These are phyloP conservation scores for Blepharisma undulans DNA, from an alignment of 169 alveolate genomes.

Conservation along the genomic window DNA sequence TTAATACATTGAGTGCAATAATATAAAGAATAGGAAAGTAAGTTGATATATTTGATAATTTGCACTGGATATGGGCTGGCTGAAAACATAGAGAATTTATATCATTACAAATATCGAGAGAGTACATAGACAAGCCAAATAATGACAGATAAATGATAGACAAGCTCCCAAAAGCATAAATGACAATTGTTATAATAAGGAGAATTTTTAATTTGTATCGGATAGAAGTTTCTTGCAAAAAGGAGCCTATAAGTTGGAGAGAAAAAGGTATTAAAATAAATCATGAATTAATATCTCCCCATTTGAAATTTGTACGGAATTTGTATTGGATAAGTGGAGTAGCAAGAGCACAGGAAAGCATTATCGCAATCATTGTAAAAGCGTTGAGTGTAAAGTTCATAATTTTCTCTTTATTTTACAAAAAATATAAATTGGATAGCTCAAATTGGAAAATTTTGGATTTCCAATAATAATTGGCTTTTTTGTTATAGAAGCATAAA, in stretches of 20 bases:
- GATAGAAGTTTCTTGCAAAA: background rate
- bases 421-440: background rate
- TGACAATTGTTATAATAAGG: background rate
- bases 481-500: background rate
- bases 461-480: background rate
- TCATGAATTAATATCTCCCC: background rate
- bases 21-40: background rate
- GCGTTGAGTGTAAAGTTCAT: background rate
- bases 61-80: background rate
- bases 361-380: background rate
- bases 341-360: background rate
- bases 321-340: background rate
- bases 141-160: background rate
- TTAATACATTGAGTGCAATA: background rate
- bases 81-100: background rate
- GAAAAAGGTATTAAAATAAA: background rate
- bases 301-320: background rate
- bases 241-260: background rate
- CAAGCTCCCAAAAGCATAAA: background rate
- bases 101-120: background rate
- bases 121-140: background rate
- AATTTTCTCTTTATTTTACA: background rate
- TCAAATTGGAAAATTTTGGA: background rate
- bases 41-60: background rate
- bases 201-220: background rate